These are phyloP conservation scores for Triticum monococcum DNA, from an alignment of 176 grass and related monocot genomes.

Conservation along the genomic window DNA sequence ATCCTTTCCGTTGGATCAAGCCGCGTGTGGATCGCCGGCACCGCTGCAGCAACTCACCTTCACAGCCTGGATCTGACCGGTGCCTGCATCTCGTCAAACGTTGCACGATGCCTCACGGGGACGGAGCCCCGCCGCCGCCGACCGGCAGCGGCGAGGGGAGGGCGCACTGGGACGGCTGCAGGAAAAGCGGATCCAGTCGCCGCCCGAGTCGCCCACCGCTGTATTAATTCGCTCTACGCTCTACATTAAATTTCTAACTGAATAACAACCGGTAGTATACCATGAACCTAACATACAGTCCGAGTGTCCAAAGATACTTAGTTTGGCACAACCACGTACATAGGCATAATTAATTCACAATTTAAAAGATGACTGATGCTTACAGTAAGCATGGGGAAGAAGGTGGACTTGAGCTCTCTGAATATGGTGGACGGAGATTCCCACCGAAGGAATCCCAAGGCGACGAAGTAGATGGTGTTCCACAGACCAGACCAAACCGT, in stretches of 20 bases:
- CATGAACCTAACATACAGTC: neutral
- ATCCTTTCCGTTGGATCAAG: too few relatives aligned
- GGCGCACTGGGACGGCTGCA: too few relatives aligned
- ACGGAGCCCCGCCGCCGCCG: too few relatives aligned
- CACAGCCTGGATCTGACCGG: too few relatives aligned
- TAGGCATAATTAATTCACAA: constrained; percentile 7
- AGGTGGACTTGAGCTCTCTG: constrained; percentile 76
- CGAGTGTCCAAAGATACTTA: neutral
- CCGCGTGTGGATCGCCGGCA: too few relatives aligned
- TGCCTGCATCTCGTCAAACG: too few relatives aligned
- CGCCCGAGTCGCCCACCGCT: too few relatives aligned
- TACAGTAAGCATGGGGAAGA: constrained; percentile 97
- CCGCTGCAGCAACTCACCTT: too few relatives aligned
- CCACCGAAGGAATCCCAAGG: constrained; percentile 69
- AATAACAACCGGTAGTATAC: neutral
- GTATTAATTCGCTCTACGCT: neutral
- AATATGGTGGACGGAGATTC: constrained; percentile 77
- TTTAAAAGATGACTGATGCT: constrained; percentile 17
- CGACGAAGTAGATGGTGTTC: constrained; percentile 92
- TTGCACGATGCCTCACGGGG: too few relatives aligned
- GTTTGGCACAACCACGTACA: neutral
- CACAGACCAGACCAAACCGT: constrained; percentile 79
- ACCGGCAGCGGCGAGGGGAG: too few relatives aligned
- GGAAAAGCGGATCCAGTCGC: too few relatives aligned
- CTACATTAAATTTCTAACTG: neutral